Percentiles rank a stretch among this genome's conserved stretches.
Evolutionary conservation across 805 yeast genomes (phyloP).

Genomic region (Candida ovalis): DNA sequence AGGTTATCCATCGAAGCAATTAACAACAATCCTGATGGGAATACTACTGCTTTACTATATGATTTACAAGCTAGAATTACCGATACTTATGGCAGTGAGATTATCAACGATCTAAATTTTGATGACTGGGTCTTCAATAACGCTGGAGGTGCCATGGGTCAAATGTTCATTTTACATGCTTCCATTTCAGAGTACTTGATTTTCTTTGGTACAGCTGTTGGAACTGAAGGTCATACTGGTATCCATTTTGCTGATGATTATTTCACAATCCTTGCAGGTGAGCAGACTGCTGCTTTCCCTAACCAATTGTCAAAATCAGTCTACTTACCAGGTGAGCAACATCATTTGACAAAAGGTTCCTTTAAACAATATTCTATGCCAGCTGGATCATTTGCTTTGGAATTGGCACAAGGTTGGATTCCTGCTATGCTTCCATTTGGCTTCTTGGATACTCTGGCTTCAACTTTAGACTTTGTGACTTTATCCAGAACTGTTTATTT

Average conservation of each 20-base stretch:
- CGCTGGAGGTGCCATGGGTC: slow-evolving; percentile 99
- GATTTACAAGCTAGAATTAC: slow-evolving; percentile 59
- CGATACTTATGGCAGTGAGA: slow-evolving; percentile 59
- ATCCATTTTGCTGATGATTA: slow-evolving; percentile 97
- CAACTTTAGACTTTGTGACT: slow-evolving; percentile 76
- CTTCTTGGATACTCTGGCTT: slow-evolving; percentile 68
- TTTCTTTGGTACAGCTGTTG: slow-evolving; percentile 88
- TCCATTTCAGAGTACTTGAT: slow-evolving; percentile 90
- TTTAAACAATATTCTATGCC: slow-evolving; percentile 88
- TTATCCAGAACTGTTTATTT: slow-evolving; percentile 64
- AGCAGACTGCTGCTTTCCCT: slow-evolving; percentile 69
- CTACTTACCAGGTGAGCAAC: slow-evolving; percentile 85
- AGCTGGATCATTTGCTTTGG: slow-evolving; percentile 79
- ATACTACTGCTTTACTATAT: slow-evolving; percentile 58
- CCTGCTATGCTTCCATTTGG: slow-evolving; percentile 98
- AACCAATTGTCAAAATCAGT: slow-evolving; percentile 60
- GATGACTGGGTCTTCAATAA: slow-evolving; percentile 95
- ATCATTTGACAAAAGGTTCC: slow-evolving; percentile 69
- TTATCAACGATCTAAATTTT: slow-evolving; percentile 64
- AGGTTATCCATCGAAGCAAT: slow-evolving; percentile 53
- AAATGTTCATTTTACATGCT: slow-evolving; percentile 93
- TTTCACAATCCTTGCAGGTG: slow-evolving; percentile 83
- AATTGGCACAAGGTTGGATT: slow-evolving; percentile 97
- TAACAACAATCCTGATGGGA: slow-evolving; percentile 48
- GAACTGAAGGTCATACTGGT: slow-evolving; percentile 96